A percentile compares a stretch with the other conserved stretches of the same genome.
These are phyloP conservation scores for Rickenella mellea DNA, from an alignment of 768 basidiomycete genomes.

Conservation along the genomic window DNA sequence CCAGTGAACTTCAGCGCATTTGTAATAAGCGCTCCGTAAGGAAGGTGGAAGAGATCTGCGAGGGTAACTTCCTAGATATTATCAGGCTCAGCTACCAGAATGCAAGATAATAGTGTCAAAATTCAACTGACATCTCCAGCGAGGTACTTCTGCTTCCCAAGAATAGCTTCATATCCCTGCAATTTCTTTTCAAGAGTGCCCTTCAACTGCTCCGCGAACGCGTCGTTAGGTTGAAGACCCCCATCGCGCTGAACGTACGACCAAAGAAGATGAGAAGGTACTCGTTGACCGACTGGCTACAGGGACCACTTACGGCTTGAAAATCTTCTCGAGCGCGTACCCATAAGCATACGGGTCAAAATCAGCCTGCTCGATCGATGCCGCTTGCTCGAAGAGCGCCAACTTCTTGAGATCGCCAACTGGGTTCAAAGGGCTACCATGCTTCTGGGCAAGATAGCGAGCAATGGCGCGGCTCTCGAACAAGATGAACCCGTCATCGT, in stretches of 20 bases:
- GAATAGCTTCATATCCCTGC: conserved; percentile 45
- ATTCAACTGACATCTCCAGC: conserved; percentile 26
- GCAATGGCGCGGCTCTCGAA: conserved; percentile 19
- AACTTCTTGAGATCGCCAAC: conserved; percentile 12
- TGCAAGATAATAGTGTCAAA: neutral
- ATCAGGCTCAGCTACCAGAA: neutral
- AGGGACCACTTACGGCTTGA: conserved; percentile 33
- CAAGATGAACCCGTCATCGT: conserved; percentile 17
- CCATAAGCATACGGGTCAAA: conserved; percentile 40
- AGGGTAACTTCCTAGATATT: conserved; percentile 34
- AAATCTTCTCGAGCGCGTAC: conserved; percentile 38
- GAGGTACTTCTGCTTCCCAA: conserved; percentile 44
- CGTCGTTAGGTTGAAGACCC: conserved; percentile 3
- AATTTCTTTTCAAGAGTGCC: conserved; percentile 30
- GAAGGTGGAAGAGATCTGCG: conserved; percentile 50
- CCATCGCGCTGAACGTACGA: neutral
- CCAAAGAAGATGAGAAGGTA: neutral
- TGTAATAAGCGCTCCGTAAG: conserved; percentile 27
- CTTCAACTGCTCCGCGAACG: conserved; percentile 5
- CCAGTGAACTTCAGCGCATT: neutral
- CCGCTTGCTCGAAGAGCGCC: conserved; percentile 19
- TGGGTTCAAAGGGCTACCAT: conserved; percentile 13
- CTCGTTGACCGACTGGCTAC: neutral
- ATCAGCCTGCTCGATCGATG: conserved; percentile 26
- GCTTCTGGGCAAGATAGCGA: conserved; percentile 14